phyloP scores from a whole-genome alignment of 148 eudicot genomes.

The Rhododendron mucronatum region DNA sequence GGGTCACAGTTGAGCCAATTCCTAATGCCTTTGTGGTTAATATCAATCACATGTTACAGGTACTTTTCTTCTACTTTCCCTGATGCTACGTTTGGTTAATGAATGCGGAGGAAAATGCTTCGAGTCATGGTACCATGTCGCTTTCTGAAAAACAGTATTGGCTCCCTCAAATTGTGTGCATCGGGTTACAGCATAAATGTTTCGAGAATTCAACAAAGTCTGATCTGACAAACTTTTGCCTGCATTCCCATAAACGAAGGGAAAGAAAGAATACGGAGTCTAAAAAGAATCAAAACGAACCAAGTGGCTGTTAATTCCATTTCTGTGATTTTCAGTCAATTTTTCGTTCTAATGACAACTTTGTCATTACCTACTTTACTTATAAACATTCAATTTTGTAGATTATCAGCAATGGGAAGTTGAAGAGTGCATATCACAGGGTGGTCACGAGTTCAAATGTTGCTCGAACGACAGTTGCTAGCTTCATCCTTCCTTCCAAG shows the following conservation, averaged over 20 bases:
- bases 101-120: neutral
- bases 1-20: conserved; percentile 18
- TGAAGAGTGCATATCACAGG: conserved; percentile 13
- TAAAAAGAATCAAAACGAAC: no score
- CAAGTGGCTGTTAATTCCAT: no score
- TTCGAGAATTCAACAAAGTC: no score
- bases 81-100: neutral
- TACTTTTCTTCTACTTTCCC: neutral
- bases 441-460: neutral
- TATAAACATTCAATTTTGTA: neutral
- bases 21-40: conserved; percentile 12
- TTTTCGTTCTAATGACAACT: neutral
- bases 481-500: neutral
- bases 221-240: no score
- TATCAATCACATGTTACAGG: conserved; percentile 4
- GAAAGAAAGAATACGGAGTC: no score
- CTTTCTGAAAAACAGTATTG: no score
- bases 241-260: no score
- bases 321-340: no score
- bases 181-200: no score
- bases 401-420: conserved; percentile 7
- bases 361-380: conserved; percentile 1
- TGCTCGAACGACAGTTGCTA: neutral
- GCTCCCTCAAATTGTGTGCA: no score
- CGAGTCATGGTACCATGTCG: no score